Evolutionary conservation across 1,284 basidiomycete species (phyloP), one percentile per base, ranked within the genome.

Genomic region (Microbotryomycetes sp.): DNA sequence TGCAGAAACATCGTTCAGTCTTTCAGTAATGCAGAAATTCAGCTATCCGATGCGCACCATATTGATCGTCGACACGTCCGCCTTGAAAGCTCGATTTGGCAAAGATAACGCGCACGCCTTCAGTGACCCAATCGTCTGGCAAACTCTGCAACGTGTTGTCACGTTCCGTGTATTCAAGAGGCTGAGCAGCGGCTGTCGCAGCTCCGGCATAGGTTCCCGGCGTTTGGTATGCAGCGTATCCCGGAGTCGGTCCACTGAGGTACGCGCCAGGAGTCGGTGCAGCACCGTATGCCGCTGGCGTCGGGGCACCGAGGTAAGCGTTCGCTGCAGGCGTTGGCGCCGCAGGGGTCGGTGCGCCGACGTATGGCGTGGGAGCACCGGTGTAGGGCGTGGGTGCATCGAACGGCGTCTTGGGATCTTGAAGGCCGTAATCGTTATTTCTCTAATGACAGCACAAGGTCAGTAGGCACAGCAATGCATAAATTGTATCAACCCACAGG

Each of bases 221-320:
- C 55, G 41, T 21, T 57, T 57, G 61, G 45, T 65, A 65, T 3
- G 26, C 63, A 5, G 59, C 61, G 46, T 58, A 60, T n/a, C 56
- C 76, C 3, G 78, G 80, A 4, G 78, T 80, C 4, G 76, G 73
- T 2, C 72, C 61, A 72, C 77, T 64, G 57, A 72, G 72, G 31
- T 73, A 76, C 24, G 64, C 65, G 6, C 64, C 65, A 16, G 70
- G 70, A 5, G 70, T 71, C 4, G 69, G 69, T 15, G 69, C 67
- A 16, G 18, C 59, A n/a, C 59, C 65, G 23, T 62, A 54, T 13
- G 59, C 60, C 6, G 63, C 59, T 1, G 66, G 66, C 23, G 66
- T 65, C 9, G 68, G 64, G 6, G 68, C 68, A 5, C 56, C 52
- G 35, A 29, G 46, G 51, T 67, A 64, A 3, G 61, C 57, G 41